These are phyloP conservation scores for Massarina eburnea DNA, from an alignment of 2,329 filamentous ascomycete genomes.

Conservation along the genomic window DNA sequence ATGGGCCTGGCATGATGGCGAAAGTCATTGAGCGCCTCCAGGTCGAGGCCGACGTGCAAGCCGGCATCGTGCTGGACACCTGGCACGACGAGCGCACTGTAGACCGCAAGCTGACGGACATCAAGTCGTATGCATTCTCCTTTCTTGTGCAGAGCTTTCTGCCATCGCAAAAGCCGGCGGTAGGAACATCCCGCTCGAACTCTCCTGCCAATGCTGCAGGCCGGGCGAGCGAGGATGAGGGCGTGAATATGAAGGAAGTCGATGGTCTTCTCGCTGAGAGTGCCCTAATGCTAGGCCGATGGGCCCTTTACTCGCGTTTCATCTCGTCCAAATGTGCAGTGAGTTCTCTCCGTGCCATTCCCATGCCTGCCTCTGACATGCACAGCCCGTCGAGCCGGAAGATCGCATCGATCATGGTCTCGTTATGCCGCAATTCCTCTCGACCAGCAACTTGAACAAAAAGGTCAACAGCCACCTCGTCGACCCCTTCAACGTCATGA, in stretches of 20 bases:
- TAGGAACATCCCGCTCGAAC: constrained; percentile 67
- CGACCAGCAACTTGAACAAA: constrained; percentile 74
- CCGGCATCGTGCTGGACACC: constrained; percentile 91
- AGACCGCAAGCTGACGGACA: constrained; percentile 85
- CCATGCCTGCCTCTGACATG: constrained; percentile 14
- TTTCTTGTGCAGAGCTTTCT: constrained; percentile 95
- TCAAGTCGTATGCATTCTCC: constrained; percentile 96
- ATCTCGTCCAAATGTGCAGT: constrained; percentile 83
- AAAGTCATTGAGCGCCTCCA: constrained; percentile 91
- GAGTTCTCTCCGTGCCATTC: constrained; percentile 41
- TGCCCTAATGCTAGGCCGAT: constrained; percentile 86
- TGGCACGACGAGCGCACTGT: constrained; percentile 89
- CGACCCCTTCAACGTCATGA: constrained; percentile 85
- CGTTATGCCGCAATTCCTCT: constrained; percentile 70
- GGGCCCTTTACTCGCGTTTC: constrained; percentile 91
- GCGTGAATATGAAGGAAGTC: constrained; percentile 95
- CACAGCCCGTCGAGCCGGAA: constrained; percentile 46
- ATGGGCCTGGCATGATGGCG: constrained; percentile 89
- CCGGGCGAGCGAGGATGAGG: constrained; percentile 79
- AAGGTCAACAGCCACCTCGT: constrained; percentile 77
- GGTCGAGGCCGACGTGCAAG: constrained; percentile 92
- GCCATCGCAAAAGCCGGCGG: constrained; percentile 64
- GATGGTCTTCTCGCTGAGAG: constrained; percentile 86
- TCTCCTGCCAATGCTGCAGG: constrained; percentile 67
- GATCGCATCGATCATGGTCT: constrained; percentile 59